Evolutionary conservation across 495 filamentous ascomycete genomes (phyloP).

Genomic region (Hyaloscypha finlandica): DNA sequence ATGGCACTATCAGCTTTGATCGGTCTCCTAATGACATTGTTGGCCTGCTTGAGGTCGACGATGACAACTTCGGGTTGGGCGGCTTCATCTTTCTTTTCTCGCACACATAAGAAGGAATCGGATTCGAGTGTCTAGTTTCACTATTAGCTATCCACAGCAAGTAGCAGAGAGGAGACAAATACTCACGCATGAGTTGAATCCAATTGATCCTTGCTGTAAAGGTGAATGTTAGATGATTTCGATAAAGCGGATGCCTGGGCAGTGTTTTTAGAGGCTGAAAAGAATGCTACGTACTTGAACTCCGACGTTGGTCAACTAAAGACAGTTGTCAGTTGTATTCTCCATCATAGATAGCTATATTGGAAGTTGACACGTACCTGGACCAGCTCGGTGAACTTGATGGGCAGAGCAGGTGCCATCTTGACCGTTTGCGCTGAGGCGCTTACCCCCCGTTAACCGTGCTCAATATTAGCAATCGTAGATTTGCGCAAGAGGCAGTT

Average conservation of each 20-base stretch:
- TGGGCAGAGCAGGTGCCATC: slow-evolving; percentile 76
- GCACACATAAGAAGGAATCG: slow-evolving; percentile 91
- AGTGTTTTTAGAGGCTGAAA: slow-evolving; percentile 9
- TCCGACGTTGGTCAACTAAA: slow-evolving; percentile 73
- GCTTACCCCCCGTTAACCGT: slow-evolving; percentile 21
- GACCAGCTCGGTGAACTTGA: slow-evolving; percentile 92
- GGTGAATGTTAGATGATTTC: slow-evolving; percentile 41
- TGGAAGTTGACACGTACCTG: slow-evolving; percentile 58
- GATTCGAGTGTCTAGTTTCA: slow-evolving; percentile 86
- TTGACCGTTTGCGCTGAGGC: slow-evolving; percentile 40
- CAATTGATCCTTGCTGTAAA: slow-evolving; percentile 76
- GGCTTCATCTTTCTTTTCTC: slow-evolving; percentile 81
- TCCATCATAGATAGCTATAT: slow-evolving; percentile 1
- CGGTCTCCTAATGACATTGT: slow-evolving; percentile 81
- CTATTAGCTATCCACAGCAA: slow-evolving; percentile 13
- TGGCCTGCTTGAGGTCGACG: slow-evolving; percentile 88
- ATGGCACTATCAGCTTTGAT: slow-evolving; percentile 99
- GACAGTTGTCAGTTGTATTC: slow-evolving; percentile 24
- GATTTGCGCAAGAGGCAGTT: slow-evolving; percentile 6
- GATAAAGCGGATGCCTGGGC: slow-evolving; percentile 22
- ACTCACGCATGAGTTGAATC: slow-evolving; percentile 96
- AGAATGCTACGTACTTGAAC: slow-evolving; percentile 67
- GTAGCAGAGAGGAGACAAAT: slow-evolving; percentile 11
- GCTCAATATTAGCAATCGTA: slow-evolving; percentile 26
- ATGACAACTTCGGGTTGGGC: slow-evolving; percentile 93